A percentile compares a stretch with the other conserved stretches of the same genome.
Conservation (phyloP, 2,329 filamentous ascomycete species). For the Stemphylium lycopersici region DNA sequence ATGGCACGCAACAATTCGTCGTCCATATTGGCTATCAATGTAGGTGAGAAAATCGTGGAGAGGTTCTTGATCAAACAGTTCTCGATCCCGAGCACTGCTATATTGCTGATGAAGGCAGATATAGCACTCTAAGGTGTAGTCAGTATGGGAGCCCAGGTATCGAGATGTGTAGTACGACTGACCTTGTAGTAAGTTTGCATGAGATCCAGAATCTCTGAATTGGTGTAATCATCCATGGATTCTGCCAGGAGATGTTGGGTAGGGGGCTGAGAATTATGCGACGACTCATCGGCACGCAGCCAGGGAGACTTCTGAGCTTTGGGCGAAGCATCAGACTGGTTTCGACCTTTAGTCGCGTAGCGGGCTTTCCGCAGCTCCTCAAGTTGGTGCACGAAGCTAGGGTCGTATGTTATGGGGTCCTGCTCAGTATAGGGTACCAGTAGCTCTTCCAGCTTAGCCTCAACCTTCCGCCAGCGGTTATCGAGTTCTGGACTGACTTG, state of each 20-base stretch:
- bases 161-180: background rate
- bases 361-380: conserved; percentile 21
- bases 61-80: conserved; percentile 32
- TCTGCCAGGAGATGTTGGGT: conserved; percentile 23
- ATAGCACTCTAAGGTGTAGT: conserved; percentile 25
- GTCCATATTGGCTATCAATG: conserved; percentile 23
- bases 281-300: background rate
- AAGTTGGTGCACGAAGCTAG: conserved; percentile 24
- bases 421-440: conserved; percentile 25
- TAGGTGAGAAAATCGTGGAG: conserved; percentile 27
- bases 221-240: conserved; percentile 30
- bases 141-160: conserved; percentile 1
- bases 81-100: conserved; percentile 35
- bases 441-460: conserved; percentile 32
- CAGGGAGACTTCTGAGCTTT: background rate
- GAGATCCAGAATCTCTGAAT: conserved; percentile 33
- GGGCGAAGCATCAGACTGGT: background rate
- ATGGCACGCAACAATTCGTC: conserved; percentile 28
- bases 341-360: background rate
- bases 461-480: conserved; percentile 10
- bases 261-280: background rate
- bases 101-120: conserved; percentile 35
- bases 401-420: conserved; percentile 33
- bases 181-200: conserved; percentile 39
- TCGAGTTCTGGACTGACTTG: conserved; percentile 28